Evolutionary conservation across 768 basidiomycete species (phyloP), one percentile per base, ranked within the genome.

Genomic region (Tylopilus vinaceipallidus): DNA sequence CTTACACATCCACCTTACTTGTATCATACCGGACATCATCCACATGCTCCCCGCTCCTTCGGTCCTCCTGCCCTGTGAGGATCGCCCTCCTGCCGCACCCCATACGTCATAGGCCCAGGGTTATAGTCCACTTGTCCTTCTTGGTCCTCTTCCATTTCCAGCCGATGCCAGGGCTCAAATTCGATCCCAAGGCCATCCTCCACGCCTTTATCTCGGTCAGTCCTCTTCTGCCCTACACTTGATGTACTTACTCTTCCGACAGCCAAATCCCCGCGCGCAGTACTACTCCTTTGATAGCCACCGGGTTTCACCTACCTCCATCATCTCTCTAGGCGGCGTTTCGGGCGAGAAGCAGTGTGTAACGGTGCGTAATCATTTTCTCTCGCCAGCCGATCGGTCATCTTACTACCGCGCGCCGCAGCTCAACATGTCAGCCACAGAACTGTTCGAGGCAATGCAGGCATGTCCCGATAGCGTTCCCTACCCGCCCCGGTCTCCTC

Each of bases 371-470:
- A 19, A n/a, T 37, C 35, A 20, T 47, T 10, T 16, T 38, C n/a
- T 37, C n/a, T 27, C 37, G 33, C 45, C 46, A 5, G 2, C 42
- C 42, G 46, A 49, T 52, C 55, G 12, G 16, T 42, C 54, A 30
- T 49, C 44, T 54, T 45, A 59, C 53, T 40, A 45, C 47, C 49
- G 38, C 55, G 23, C 32, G 53, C 47, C 62, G 40, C 60, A 88
- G 84, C 60, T 83, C 53, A 74, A 76, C 65, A 80, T 85, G 82
- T 73, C 80, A 47, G 77, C 83, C 11, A 86, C 75, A 53, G 68
- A 74, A 50, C 56, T 87, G 45, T 86, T 89, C 59, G 71, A 77
- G 60, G 78, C 83, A 34, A 89, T 91, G 86, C 86, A 88, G 79
- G 83, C 82, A 53, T 26, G 68, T 44, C 42, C 51, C 41, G 42